Conservation (phyloP, 805 yeast genomes). For the Starmera amethionina region DNA sequence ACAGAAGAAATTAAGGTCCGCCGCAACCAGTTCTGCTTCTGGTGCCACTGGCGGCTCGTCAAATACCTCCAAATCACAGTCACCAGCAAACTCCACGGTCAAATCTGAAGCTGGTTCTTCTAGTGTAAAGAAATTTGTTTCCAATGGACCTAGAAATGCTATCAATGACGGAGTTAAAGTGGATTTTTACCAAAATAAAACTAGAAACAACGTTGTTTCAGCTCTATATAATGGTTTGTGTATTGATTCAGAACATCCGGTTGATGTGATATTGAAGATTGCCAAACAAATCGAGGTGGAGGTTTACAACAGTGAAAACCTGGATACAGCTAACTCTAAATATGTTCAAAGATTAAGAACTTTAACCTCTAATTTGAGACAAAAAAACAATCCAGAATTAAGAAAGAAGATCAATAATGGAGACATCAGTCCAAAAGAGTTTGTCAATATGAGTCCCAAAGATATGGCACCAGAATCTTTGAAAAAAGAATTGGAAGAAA, state of each 20-base stretch:
- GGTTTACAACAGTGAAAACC: constrained; percentile 52
- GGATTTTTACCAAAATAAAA: constrained; percentile 58
- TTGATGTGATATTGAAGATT: constrained; percentile 49
- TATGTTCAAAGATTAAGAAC: constrained; percentile 83
- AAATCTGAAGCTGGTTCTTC: constrained; percentile 10
- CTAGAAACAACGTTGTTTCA: constrained; percentile 75
- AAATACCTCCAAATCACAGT: constrained; percentile 1
- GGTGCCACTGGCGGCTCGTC: constrained; percentile 1
- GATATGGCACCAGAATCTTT: constrained; percentile 93
- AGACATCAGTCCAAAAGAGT: constrained; percentile 52
- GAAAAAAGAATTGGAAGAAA: constrained; percentile 73
- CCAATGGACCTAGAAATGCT: constrained; percentile 61
- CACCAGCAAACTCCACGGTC: constrained; percentile 3
- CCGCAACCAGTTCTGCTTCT: constrained; percentile 5
- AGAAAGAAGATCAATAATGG: constrained; percentile 59
- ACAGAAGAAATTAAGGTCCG: constrained; percentile 32
- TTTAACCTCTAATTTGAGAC: constrained; percentile 76
- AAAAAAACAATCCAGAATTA: constrained; percentile 81
- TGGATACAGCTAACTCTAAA: constrained; percentile 38
- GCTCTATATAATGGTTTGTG: constrained; percentile 88
- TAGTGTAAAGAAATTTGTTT: constrained; percentile 29
- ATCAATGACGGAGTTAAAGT: constrained; percentile 73
- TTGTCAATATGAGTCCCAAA: constrained; percentile 79
- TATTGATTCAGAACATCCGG: constrained; percentile 56
- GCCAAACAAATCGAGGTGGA: constrained; percentile 68